Conservation (phyloP, 371 early-diverging fungal species). For the Rhizopus sp. region DNA sequence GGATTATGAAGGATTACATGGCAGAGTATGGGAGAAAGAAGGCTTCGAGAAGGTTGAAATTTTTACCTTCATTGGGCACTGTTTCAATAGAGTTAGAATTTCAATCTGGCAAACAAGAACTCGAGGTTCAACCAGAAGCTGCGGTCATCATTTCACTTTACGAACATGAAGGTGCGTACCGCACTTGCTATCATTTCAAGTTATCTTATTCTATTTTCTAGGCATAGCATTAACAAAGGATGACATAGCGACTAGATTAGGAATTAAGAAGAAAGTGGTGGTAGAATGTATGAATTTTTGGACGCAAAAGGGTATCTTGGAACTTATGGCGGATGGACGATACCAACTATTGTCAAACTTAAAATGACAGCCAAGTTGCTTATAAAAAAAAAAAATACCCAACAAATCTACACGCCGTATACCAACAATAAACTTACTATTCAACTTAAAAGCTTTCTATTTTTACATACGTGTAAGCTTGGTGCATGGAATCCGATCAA, state of each 20-base stretch:
- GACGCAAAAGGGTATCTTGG: constrained; percentile 21
- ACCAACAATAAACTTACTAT: no score
- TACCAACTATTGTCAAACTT: not conserved
- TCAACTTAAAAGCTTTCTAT: no score
- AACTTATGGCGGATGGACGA: constrained; percentile 19
- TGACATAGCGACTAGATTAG: constrained; percentile 14
- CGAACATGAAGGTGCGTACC: constrained; percentile 21
- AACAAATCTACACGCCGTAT: no score
- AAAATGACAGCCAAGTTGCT: not conserved
- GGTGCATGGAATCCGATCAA: no score
- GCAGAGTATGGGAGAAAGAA: constrained; percentile 22
- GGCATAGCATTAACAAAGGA: constrained; percentile 14
- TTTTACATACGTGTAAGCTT: no score
- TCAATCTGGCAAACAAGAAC: constrained; percentile 8
- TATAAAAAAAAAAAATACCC: no score
- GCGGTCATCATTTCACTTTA: constrained; percentile 33
- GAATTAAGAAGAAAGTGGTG: constrained; percentile 9
- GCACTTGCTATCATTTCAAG: no score
- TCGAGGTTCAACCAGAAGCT: constrained; percentile 25
- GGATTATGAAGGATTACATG: constrained; percentile 21
- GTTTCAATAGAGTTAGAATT: constrained; percentile 34
- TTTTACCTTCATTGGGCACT: constrained; percentile 27
- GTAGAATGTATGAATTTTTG: constrained; percentile 26
- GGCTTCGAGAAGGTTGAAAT: constrained; percentile 28
- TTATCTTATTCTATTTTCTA: not conserved